Conservation (phyloP, 1,284 basidiomycete genomes). For the Sporisorium reilianum region DNA sequence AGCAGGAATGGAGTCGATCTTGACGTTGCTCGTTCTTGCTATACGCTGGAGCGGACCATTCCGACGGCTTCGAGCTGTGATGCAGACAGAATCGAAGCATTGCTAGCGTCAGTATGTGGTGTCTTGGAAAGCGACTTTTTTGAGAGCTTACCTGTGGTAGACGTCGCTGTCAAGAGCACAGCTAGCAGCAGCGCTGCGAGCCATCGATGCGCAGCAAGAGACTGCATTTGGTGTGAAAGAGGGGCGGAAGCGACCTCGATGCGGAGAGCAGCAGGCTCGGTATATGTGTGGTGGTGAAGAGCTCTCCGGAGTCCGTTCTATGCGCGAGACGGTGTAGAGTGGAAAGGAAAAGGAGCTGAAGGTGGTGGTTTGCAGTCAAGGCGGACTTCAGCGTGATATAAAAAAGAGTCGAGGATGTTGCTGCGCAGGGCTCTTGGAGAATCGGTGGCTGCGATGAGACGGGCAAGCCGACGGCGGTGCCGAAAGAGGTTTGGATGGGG, state of each 20-base stretch:
- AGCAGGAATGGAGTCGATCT: constrained; percentile 21
- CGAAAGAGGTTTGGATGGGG: not conserved
- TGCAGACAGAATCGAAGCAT: not conserved
- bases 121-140: not conserved
- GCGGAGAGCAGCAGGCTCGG: not conserved
- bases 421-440: not conserved
- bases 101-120: not conserved
- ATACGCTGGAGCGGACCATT: constrained; percentile 40
- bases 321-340: not conserved
- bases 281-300: not conserved
- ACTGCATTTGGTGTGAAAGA: constrained; percentile 12
- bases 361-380: not conserved
- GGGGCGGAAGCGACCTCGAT: not conserved
- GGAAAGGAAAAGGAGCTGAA: not conserved
- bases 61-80: constrained; percentile 31
- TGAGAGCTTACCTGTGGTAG: constrained; percentile 3
- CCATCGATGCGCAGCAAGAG: constrained; percentile 18
- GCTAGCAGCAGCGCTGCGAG: constrained; percentile 35
- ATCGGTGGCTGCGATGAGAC: not conserved
- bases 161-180: constrained; percentile 13
- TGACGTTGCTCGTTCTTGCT: constrained; percentile 31
- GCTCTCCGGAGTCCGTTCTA: not conserved
- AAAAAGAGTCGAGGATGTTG: not conserved
- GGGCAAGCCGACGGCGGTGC: constrained; percentile 2
- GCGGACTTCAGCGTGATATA: not conserved